Evolutionary conservation across 768 basidiomycete genomes (phyloP).

Genomic region (Imleria badia): DNA sequence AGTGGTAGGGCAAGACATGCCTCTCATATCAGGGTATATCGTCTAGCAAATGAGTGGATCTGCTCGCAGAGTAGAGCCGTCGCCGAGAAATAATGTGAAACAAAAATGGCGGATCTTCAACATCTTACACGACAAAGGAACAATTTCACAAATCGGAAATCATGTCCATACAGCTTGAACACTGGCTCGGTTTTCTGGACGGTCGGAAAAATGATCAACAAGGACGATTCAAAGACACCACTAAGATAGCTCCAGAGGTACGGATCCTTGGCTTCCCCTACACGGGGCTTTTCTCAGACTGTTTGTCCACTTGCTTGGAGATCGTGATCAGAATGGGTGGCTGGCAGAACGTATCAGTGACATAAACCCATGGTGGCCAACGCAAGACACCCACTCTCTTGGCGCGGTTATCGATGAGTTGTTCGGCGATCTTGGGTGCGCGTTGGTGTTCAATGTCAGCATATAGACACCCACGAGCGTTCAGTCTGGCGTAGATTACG

Average conservation of each 20-base stretch:
- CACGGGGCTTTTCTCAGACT: constrained; percentile 4
- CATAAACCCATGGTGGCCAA: neutral
- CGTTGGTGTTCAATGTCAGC: constrained; percentile 18
- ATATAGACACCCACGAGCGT: constrained; percentile 4
- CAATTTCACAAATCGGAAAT: too few relatives aligned
- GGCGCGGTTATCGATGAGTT: constrained; percentile 1
- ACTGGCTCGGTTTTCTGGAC: neutral
- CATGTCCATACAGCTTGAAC: neutral
- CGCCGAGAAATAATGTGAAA: neutral
- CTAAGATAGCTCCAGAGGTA: neutral
- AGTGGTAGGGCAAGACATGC: neutral
- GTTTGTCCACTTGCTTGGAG: constrained; percentile 8
- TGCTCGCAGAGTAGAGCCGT: neutral
- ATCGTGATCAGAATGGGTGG: constrained; percentile 18
- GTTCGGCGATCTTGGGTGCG: neutral
- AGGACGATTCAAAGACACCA: neutral
- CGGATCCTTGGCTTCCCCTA: neutral
- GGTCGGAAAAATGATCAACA: neutral
- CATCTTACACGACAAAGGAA: neutral
- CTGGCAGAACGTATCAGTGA: constrained; percentile 1
- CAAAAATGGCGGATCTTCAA: neutral
- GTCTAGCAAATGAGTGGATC: neutral
- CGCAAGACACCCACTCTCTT: constrained; percentile 5
- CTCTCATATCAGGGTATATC: neutral
- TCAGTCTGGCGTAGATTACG: constrained; percentile 5